Evolutionary conservation across 495 filamentous ascomycete genomes (phyloP), one percentile per base, ranked within the genome.

Genomic region (Cercophora sp.): DNA sequence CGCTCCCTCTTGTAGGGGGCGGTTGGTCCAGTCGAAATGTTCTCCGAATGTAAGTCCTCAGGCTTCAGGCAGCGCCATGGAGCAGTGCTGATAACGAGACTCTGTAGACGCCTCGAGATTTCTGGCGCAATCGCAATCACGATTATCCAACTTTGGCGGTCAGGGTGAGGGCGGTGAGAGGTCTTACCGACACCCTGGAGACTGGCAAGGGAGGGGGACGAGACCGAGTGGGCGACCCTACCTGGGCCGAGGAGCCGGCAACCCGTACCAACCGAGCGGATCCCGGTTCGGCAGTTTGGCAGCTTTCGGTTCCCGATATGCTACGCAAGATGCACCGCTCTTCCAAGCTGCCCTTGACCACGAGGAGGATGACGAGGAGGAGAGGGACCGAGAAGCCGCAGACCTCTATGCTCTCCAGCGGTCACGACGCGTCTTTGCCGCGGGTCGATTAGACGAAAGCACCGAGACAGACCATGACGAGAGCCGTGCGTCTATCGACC

Each of bases 61-160:
- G 32, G 8, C 51, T 32, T 32, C 29, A 6, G 29, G 29, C 29
- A 6, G 29, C 6, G 8, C 29, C 29, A 6, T 32, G 8, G n/a
- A n/a, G n/a, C n/a, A n/a, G 13, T 39, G 46, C 32, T 41, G 31
- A 48, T 58, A 43, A 59, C 24, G 9, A 19, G 16, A 23, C n/a
- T 16, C 26, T 45, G 8, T 57, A 98, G 93, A 98, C 86, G 93
- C 93, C 59, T 97, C 94, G 48, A 86, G 86, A 45, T 98, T 98
- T 67, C 84, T 98, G 55, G 91, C 93, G 43, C 93, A 98, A 80
- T 97, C 93, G 48, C 91, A 96, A 73, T 95, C 93, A 27, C 85
- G 90, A 16, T 52, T 82, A 34, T 85, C 82, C 44, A 80, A 78
- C 71, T 75, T 85, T 67, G 69, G 75, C 45, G 40, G 40, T 25